phyloP scores from a whole-genome alignment of 2,329 filamentous ascomycete species.

The Rutstroemia sp. region DNA sequence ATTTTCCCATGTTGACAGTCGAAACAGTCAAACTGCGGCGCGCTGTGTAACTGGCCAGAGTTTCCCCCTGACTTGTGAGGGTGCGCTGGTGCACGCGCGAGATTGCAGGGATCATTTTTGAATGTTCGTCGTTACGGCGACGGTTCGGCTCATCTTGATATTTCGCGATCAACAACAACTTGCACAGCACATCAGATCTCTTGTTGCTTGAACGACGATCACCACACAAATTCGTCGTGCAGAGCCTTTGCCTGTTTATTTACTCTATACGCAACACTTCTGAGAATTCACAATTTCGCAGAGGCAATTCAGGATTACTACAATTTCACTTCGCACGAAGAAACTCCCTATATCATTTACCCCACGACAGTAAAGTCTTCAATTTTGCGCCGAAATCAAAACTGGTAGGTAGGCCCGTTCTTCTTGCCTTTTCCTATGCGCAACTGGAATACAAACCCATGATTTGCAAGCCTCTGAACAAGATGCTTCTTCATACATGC shows the following conservation, averaged over 20 bases:
- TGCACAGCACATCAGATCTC: neutral
- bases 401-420: neutral
- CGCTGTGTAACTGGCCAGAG: neutral
- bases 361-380: constrained; percentile 8
- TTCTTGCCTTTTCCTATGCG: constrained; percentile 2
- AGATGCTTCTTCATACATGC: constrained; percentile 12
- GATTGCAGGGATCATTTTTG: neutral
- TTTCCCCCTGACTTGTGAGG: neutral
- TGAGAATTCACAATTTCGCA: neutral
- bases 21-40: too few relatives aligned
- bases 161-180: constrained; percentile 5
- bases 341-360: neutral
- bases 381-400: constrained; percentile 1
- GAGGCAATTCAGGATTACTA: neutral
- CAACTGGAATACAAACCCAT: neutral
- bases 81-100: neutral
- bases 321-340: neutral
- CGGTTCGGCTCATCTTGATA: neutral
- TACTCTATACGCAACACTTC: neutral
- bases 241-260: too few relatives aligned
- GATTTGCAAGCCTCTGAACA: constrained; percentile 11
- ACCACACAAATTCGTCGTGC: neutral
- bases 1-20: too few relatives aligned
- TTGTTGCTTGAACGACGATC: neutral
- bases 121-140: constrained; percentile 4